Base-by-base conservation (phyloP, 2,329 filamentous ascomycete species). In the Diaporthe australafricana region DNA sequence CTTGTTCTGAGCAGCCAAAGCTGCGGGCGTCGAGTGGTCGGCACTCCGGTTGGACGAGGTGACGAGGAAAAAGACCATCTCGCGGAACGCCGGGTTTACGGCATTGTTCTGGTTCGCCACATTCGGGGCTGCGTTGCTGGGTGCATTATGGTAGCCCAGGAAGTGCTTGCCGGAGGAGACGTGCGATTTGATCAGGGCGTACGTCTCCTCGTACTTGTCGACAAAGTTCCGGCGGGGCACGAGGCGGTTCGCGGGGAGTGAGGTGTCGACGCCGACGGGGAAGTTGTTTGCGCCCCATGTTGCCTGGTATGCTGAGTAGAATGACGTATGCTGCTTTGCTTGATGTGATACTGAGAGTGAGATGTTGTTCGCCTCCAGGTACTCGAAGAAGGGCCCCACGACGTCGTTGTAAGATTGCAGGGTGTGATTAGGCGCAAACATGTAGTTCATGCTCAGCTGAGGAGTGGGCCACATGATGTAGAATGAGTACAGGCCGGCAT, bases 81-180 rank as follows among this genome's bases (percentile, higher is more conserved):
- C 79, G 50, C 87, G 81, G 86, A 86, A 88, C 1, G 85, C 86
- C 0, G 82, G 82, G 50, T 80, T 79, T 22, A 83, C 81, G 7
- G 82, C 78, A 75, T 79, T 83, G 62, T 81, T 80, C 5, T 30
- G 56, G 56, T 45, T 30, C 22, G n/a, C 56, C 38, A 17, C n/a
- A 11, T 22, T 38, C 38, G 38, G 56, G 38, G 16, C 38, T 5
- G 38, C 56, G 3, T 60, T 60, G 56, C 56, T 60, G 38, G 56
- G 56, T 42, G 56, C 56, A 25, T 60, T 60, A 80, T 81, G 2
- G 77, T 75, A 53, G 47, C 70, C 73, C 40, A 67, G 56, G 63
- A 79, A 80, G 75, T 77, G 78, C 50, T 68, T 52, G 11, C 50
- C 65, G 12, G 70, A 75, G 22, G 75, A 74, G 25, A 79, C 79